A percentile compares a stretch with the other conserved stretches of the same genome.
Evolutionary conservation across 2,329 filamentous ascomycete species (phyloP).

Genomic region (Curvularia spicifera): DNA sequence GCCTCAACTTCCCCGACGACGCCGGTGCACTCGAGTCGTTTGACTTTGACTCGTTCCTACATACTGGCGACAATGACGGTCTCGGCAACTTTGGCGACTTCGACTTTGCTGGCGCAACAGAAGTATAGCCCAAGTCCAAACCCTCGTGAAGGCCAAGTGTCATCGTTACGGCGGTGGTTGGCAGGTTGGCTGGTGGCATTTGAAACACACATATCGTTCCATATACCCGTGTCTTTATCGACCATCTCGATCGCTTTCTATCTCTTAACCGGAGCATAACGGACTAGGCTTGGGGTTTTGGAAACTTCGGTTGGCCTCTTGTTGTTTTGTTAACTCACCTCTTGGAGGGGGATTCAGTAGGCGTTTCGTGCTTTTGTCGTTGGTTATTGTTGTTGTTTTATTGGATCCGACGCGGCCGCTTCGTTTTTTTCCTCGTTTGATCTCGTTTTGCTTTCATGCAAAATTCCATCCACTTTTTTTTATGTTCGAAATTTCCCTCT

Average conservation of each 20-base stretch:
- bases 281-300: constrained; percentile 5
- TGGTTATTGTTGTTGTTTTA: background rate
- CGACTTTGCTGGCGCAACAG: constrained; percentile 46
- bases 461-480: background rate
- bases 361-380: background rate
- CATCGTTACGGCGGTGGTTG: background rate
- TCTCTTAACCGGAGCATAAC: constrained; percentile 9
- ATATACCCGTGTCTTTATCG: constrained; percentile 12
- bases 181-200: constrained; percentile 2
- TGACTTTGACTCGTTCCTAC: constrained; percentile 71
- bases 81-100: constrained; percentile 46
- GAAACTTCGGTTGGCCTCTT: constrained; percentile 8
- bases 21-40: constrained; percentile 71
- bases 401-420: background rate
- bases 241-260: constrained; percentile 12
- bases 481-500: background rate
- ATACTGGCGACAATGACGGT: constrained; percentile 57
- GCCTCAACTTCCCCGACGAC: constrained; percentile 57
- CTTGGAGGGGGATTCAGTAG: background rate
- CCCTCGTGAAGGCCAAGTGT: constrained; percentile 1
- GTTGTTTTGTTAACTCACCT: constrained; percentile 1
- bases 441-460: background rate
- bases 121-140: constrained; percentile 23
- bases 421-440: background rate
- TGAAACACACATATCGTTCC: constrained; percentile 9